A percentile compares a stretch with the other conserved stretches of the same genome.
Conservation (phyloP, 2,329 filamentous ascomycete genomes). For the Neonectria sp. region DNA sequence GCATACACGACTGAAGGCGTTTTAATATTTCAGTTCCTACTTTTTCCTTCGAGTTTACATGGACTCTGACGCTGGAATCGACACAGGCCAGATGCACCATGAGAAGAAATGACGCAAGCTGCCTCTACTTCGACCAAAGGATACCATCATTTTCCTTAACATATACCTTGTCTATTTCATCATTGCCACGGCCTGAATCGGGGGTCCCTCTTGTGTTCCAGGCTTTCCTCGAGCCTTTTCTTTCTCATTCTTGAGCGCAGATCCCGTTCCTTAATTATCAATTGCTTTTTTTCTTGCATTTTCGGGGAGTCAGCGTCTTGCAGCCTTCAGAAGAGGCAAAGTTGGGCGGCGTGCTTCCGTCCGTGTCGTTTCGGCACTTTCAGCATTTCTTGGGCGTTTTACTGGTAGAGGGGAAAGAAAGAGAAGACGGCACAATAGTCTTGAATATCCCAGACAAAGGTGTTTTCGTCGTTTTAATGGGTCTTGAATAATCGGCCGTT, state of each 20-base stretch:
- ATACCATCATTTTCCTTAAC: conserved; percentile 27
- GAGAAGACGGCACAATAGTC: conserved; percentile 25
- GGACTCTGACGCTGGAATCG: neutral
- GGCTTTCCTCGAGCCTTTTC: conserved; percentile 8
- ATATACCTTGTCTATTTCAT: conserved; percentile 19
- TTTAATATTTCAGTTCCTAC: conserved; percentile 4
- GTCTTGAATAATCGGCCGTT: conserved; percentile 30
- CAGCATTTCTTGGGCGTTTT: conserved; percentile 48
- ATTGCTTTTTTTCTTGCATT: conserved; percentile 44
- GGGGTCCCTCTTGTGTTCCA: conserved; percentile 23
- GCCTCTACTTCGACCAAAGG: conserved; percentile 19
- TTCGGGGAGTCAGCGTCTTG: conserved; percentile 40
- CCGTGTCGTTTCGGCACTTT: conserved; percentile 34
- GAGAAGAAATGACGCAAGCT: conserved; percentile 12
- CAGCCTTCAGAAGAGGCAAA: conserved; percentile 23
- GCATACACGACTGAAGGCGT: neutral
- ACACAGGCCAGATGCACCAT: conserved; percentile 13
- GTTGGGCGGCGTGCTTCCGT: conserved; percentile 30
- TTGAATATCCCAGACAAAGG: conserved; percentile 18
- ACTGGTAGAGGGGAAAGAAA: conserved; percentile 43
- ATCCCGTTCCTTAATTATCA: conserved; percentile 40
- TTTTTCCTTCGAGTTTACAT: conserved; percentile 3
- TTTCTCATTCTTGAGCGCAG: conserved; percentile 34
- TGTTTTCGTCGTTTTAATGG: conserved; percentile 28
- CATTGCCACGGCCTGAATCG: neutral